phyloP scores from a whole-genome alignment of 805 yeast species.

The Ogataea nakhonphanomensis region DNA sequence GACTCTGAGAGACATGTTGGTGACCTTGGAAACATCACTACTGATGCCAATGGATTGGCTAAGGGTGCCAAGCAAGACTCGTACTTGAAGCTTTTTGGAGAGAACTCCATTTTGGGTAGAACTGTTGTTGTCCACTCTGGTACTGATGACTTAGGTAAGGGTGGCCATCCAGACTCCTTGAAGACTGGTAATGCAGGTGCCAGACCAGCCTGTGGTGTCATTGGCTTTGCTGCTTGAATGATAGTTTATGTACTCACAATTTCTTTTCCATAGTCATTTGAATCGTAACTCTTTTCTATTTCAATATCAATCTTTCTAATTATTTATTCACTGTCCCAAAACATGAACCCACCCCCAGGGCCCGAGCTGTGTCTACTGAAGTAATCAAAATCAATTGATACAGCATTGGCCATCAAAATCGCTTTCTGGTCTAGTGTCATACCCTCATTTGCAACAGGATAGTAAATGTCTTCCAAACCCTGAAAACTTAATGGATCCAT shows the following conservation, averaged over 20 bases:
- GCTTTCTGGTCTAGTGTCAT: slow-evolving; percentile 82
- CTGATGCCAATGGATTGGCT: slow-evolving; percentile 87
- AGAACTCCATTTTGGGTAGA: slow-evolving; percentile 88
- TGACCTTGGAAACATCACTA: slow-evolving; percentile 90
- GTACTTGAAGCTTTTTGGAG: slow-evolving; percentile 79
- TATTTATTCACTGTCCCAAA: slow-evolving; percentile 18
- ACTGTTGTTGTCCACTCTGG: slow-evolving; percentile 94
- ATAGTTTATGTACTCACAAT: background rate
- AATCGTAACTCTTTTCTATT: background rate
- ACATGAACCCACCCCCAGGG: slow-evolving; percentile 45
- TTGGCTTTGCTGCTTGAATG: slow-evolving; percentile 61
- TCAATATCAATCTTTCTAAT: slow-evolving; percentile 1
- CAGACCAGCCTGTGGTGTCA: slow-evolving; percentile 98
- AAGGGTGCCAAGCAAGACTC: slow-evolving; percentile 82
- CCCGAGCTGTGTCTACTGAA: slow-evolving; percentile 85
- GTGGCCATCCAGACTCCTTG: slow-evolving; percentile 85
- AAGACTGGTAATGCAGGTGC: slow-evolving; percentile 98
- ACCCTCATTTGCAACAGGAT: slow-evolving; percentile 38
- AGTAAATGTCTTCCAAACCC: slow-evolving; percentile 52
- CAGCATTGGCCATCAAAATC: slow-evolving; percentile 78
- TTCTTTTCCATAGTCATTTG: too few species aligned
- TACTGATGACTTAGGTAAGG: slow-evolving; percentile 90
- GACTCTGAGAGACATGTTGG: slow-evolving; percentile 85
- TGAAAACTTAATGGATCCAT: slow-evolving; percentile 73
- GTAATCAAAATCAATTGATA: slow-evolving; percentile 92